A percentile compares a stretch with the other conserved stretches of the same genome.
These are phyloP conservation scores for Phoma sp. DNA, from an alignment of 2,329 filamentous ascomycete species.

Conservation along the genomic window DNA sequence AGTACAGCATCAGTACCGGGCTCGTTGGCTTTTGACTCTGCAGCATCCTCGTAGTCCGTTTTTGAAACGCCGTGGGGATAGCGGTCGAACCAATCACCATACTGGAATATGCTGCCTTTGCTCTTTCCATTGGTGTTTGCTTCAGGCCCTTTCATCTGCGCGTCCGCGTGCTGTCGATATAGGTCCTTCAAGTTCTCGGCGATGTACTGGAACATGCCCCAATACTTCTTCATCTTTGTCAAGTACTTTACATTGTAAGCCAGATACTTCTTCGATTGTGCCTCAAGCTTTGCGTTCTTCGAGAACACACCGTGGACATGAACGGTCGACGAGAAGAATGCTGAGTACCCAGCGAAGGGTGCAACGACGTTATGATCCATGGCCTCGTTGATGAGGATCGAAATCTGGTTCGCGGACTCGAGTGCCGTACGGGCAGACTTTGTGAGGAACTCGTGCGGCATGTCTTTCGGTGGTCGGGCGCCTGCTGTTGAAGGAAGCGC, in stretches of 20 bases:
- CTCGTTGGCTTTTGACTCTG: conserved; percentile 72
- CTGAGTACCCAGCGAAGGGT: conserved; percentile 93
- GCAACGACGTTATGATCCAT: conserved; percentile 83
- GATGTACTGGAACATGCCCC: conserved; percentile 99
- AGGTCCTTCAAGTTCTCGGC: conserved; percentile 89
- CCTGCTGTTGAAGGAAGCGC: conserved; percentile 75
- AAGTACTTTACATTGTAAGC: conserved; percentile 89
- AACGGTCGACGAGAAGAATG: conserved; percentile 92
- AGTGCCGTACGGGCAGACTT: conserved; percentile 79
- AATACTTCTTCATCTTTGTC: conserved; percentile 94
- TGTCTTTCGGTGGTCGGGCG: conserved; percentile 70
- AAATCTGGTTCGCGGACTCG: conserved; percentile 85
- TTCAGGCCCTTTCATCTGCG: conserved; percentile 71
- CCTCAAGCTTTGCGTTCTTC: conserved; percentile 77
- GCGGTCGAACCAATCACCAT: conserved; percentile 95
- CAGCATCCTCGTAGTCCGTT: conserved; percentile 81
- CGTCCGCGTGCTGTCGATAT: conserved; percentile 84
- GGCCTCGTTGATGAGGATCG: conserved; percentile 79
- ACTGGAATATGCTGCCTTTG: conserved; percentile 78
- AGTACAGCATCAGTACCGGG: conserved; percentile 86
- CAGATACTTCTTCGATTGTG: conserved; percentile 81
- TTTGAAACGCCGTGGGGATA: conserved; percentile 92
- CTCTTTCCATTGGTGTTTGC: conserved; percentile 40
- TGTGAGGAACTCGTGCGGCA: conserved; percentile 79
- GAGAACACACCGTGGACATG: conserved; percentile 93